Conservation (phyloP, 352 stramenopile genomes). For the Phytophthora podocarpi region DNA sequence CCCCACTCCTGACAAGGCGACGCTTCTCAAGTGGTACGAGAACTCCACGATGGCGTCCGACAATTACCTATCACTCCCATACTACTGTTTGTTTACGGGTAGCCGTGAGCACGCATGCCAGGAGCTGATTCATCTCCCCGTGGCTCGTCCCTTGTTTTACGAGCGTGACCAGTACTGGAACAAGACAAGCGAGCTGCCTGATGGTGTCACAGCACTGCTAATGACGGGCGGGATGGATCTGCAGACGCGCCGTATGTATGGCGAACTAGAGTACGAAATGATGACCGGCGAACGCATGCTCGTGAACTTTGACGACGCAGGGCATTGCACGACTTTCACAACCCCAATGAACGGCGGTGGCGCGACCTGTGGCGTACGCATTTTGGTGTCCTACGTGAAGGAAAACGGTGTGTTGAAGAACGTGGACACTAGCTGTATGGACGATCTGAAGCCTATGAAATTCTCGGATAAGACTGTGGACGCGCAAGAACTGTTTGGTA, state of each 20-base stretch:
- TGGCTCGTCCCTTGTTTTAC: slow-evolving; percentile 49
- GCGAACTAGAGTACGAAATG: slow-evolving; percentile 52
- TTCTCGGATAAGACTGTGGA: slow-evolving; percentile 44
- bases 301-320: slow-evolving; percentile 70
- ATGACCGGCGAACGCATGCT: slow-evolving; percentile 62
- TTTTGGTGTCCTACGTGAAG: slow-evolving; percentile 73
- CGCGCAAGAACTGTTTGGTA: slow-evolving; percentile 48
- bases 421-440: slow-evolving; percentile 75
- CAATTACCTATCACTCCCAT: slow-evolving; percentile 70
- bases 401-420: slow-evolving; percentile 53
- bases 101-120: slow-evolving; percentile 62
- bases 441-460: slow-evolving; percentile 52
- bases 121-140: slow-evolving; percentile 50
- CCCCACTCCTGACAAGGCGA: slow-evolving; percentile 56
- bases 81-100: slow-evolving; percentile 80
- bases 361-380: slow-evolving; percentile 64
- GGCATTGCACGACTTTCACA: slow-evolving; percentile 83
- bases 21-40: slow-evolving; percentile 66
- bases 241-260: slow-evolving; percentile 58
- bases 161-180: slow-evolving; percentile 76
- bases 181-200: slow-evolving; percentile 49
- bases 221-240: slow-evolving; percentile 64
- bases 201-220: slow-evolving; percentile 51
- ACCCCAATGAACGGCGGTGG: slow-evolving; percentile 52
- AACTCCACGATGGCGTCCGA: slow-evolving; percentile 64